These are phyloP conservation scores for Colletotrichum filicis DNA, from an alignment of 2,329 filamentous ascomycete species.

Conservation along the genomic window DNA sequence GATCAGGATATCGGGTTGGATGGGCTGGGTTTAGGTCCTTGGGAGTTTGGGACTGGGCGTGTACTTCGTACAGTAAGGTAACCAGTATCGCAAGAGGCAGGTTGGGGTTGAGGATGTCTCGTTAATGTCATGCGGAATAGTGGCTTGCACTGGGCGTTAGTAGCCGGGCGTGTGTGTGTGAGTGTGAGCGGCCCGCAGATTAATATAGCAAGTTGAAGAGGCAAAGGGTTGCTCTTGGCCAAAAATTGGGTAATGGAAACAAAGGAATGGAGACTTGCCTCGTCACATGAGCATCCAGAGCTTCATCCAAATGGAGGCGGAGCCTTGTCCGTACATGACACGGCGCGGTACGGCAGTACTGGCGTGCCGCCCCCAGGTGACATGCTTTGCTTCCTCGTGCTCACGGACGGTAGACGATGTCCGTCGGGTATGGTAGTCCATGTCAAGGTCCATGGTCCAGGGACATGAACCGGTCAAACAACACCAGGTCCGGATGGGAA, in stretches of 20 bases:
- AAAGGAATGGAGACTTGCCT: constrained; percentile 51
- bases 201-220: constrained; percentile 33
- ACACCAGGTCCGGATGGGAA: neutral
- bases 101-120: constrained; percentile 7
- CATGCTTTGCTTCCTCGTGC: constrained; percentile 17
- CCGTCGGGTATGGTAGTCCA: neutral
- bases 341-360: constrained; percentile 12
- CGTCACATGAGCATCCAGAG: constrained; percentile 47
- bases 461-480: neutral
- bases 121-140: constrained; percentile 10
- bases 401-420: constrained; percentile 22
- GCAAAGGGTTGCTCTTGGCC: constrained; percentile 35
- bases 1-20: neutral
- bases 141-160: constrained; percentile 19
- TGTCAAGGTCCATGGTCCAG: constrained; percentile 14
- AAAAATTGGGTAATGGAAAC: constrained; percentile 63
- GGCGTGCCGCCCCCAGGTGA: constrained; percentile 19
- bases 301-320: constrained; percentile 34
- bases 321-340: constrained; percentile 30
- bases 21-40: neutral
- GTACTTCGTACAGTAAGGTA: neutral
- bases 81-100: constrained; percentile 9
- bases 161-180: constrained; percentile 21
- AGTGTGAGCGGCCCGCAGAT: constrained; percentile 36
- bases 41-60: neutral